Percentiles rank a stretch among this genome's conserved stretches.
Evolutionary conservation across 352 stramenopile species (phyloP).

Genomic region (Pythium oligandrum): DNA sequence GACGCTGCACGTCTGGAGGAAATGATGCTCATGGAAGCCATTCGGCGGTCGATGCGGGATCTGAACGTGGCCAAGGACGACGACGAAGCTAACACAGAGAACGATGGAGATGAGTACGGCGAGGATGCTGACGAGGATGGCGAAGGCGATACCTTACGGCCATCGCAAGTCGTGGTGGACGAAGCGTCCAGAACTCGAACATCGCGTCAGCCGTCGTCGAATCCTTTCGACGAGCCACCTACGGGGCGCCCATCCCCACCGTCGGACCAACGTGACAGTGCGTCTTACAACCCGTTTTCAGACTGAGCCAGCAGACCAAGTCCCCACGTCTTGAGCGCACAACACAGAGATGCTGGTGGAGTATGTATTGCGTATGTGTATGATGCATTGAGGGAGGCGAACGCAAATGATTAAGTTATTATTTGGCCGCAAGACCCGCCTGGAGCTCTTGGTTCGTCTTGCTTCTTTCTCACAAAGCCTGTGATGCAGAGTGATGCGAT

Average conservation of each 20-base stretch:
- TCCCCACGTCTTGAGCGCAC: no score
- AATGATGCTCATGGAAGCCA: slow-evolving; percentile 80
- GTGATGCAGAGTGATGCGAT: no score
- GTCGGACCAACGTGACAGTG: slow-evolving; percentile 9
- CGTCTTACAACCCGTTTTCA: slow-evolving; percentile 17
- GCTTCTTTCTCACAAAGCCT: no score
- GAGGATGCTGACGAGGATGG: neutral
- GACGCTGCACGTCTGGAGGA: slow-evolving; percentile 66
- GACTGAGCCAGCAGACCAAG: slow-evolving; percentile 3
- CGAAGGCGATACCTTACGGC: slow-evolving; percentile 9
- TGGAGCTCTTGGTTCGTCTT: no score
- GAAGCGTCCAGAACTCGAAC: neutral
- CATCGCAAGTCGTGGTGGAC: slow-evolving; percentile 1
- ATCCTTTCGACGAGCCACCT: slow-evolving; percentile 13
- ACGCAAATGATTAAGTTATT: no score
- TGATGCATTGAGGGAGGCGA: slow-evolving; percentile 1
- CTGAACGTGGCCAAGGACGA: slow-evolving; percentile 33
- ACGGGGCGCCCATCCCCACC: neutral
- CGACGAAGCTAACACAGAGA: slow-evolving; percentile 3
- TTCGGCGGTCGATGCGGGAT: slow-evolving; percentile 76
- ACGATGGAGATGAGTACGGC: slow-evolving; percentile 1
- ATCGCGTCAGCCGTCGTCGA: slow-evolving; percentile 13
- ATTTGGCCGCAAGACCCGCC: no score
- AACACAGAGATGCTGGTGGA: neutral
- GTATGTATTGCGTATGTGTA: slow-evolving; percentile 7